phyloP scores from a whole-genome alignment of 495 filamentous ascomycete genomes.

The Lentithecium fluviatile region DNA sequence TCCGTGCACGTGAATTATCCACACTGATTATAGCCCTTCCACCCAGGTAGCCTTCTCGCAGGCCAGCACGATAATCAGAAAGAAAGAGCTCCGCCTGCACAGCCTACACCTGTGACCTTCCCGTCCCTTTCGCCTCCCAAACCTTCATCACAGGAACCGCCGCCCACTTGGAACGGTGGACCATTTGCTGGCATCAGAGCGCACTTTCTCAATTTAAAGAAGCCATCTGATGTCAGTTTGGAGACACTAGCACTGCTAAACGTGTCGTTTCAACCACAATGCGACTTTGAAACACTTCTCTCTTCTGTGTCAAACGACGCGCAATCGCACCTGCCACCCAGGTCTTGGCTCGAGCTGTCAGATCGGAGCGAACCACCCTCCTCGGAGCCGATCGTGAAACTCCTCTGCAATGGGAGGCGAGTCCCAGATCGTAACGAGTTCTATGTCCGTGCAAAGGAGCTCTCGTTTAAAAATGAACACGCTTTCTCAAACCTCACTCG shows the following conservation, averaged over 20 bases:
- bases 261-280: conserved; percentile 47
- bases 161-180: conserved; percentile 20
- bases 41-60: conserved; percentile 27
- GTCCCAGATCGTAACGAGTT: conserved; percentile 52
- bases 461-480: conserved; percentile 57
- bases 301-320: conserved; percentile 43
- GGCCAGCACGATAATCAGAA: conserved; percentile 38
- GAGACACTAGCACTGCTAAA: conserved; percentile 56
- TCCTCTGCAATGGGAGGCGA: conserved; percentile 53
- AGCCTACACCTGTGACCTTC: conserved; percentile 38
- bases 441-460: conserved; percentile 50
- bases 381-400: conserved; percentile 23
- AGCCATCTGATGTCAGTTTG: conserved; percentile 52
- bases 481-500: conserved; percentile 55
- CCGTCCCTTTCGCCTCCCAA: conserved; percentile 28
- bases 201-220: conserved; percentile 52
- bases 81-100: conserved; percentile 39
- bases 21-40: conserved; percentile 17
- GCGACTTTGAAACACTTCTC: conserved; percentile 50
- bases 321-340: conserved; percentile 47
- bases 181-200: conserved; percentile 41
- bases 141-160: conserved; percentile 8
- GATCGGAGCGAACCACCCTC: conserved; percentile 17
- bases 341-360: conserved; percentile 46
- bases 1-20: conserved; percentile 17